These are phyloP conservation scores for Daedaleopsis nitida DNA, from an alignment of 768 basidiomycete species.

Conservation along the genomic window DNA sequence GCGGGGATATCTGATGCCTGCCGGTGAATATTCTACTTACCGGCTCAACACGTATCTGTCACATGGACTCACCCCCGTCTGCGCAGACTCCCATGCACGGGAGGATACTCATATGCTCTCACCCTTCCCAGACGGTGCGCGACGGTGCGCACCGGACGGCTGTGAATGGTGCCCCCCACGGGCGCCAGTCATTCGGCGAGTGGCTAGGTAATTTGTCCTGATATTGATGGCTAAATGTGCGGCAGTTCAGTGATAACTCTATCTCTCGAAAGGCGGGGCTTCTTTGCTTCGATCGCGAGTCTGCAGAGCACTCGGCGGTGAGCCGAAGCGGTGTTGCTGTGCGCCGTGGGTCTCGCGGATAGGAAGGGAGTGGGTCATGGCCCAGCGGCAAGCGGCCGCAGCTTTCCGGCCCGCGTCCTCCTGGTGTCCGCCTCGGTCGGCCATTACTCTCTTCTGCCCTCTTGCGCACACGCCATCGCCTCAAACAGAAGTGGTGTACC, in stretches of 20 bases:
- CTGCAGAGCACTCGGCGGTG: neutral
- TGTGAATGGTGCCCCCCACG: neutral
- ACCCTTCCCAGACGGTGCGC: neutral
- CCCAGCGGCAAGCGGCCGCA: neutral
- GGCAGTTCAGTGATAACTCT: neutral
- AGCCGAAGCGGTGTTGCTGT: neutral
- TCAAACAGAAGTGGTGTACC: neutral
- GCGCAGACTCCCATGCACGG: neutral
- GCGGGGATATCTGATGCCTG: neutral
- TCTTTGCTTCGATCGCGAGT: neutral
- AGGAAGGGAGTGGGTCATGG: neutral
- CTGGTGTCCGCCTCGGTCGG: neutral
- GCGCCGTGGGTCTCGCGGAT: neutral
- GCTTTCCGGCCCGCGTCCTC: neutral
- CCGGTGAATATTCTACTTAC: neutral
- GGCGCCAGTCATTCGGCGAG: neutral
- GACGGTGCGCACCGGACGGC: neutral
- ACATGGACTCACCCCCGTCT: conserved; percentile 7
- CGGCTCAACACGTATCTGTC: conserved; percentile 12
- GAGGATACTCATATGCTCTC: neutral
- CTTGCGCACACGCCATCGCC: neutral
- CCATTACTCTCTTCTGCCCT: neutral
- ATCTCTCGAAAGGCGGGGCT: neutral
- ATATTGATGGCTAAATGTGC: neutral
- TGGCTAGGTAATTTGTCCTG: neutral